Evolutionary conservation across 169 alveolate species (phyloP), one percentile per base, ranked within the genome.

Genomic region (Plasmodium sp.): DNA sequence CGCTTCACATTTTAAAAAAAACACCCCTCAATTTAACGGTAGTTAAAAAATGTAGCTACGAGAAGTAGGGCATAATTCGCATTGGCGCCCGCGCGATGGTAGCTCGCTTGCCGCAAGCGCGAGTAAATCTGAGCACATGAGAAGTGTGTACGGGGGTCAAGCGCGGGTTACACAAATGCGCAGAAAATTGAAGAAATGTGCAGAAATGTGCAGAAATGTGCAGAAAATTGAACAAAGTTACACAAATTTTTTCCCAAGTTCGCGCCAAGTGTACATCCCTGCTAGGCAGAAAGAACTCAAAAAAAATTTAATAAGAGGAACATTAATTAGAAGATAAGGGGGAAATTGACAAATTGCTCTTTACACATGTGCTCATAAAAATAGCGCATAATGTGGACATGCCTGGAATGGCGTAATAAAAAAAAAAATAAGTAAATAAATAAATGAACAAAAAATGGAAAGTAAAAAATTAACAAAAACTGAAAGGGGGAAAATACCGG

Each of bases 381-480:
- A 75, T 16, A 86, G 81, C 41, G 81, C 56, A 14, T 34, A 86
- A 54, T 86, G 62, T 86, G 79, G 88, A 86, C 51, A 86, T 79
- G 43, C 85, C 81, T 39, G 34, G 74, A 77, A 86, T 14, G 67
- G 77, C 12, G 54, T 51, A 86, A 45, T 34, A 54, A 71, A 77
- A 77, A 75, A 86, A 33, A 56, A 33, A 48, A 22, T 22, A 22
- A 22, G 0, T 22, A 84, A 67, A 22, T 18, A 67, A 67, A 67
- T 22, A 22, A 22, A 22, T 22, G 33, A 71, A 71, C 22, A 41
- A 18, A 34, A 48, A 6, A 27, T 43, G 18, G 72, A 7, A 84
- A 67, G 27, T 18, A 67, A 67, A 67, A 67, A 67, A 73, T 18
- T 73, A 72, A 84, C 33, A 84, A 27, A 56, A 84, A 27, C 34